These are phyloP conservation scores for Rubus idaeus DNA, from an alignment of 306 rosid genomes.

Conservation along the genomic window DNA sequence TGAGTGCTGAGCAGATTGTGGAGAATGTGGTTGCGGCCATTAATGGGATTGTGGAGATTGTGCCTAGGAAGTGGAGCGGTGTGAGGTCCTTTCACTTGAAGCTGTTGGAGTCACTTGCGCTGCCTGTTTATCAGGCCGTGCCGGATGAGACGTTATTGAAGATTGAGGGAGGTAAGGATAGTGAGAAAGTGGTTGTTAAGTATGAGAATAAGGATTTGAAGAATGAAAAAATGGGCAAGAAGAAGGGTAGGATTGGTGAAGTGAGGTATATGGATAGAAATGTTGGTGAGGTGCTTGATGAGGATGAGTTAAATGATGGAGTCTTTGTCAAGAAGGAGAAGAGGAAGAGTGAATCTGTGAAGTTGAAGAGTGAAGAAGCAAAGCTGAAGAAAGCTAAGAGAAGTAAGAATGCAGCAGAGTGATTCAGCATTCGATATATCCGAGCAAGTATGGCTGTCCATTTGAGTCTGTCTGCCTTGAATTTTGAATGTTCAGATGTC, in stretches of 20 bases:
- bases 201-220: conserved; percentile 15
- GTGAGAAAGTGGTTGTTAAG: neutral
- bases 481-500: conserved; percentile 31
- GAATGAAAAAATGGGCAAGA: conserved; percentile 25
- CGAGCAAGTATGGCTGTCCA: conserved; percentile 16
- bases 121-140: conserved; percentile 63
- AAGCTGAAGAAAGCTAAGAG: conserved; percentile 44
- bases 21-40: conserved; percentile 60
- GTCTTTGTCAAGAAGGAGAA: no score
- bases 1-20: conserved; percentile 51
- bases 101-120: conserved; percentile 62
- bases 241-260: conserved; percentile 73
- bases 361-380: conserved; percentile 27
- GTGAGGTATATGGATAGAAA: conserved; percentile 65
- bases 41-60: conserved; percentile 56
- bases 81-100: conserved; percentile 80
- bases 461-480: conserved; percentile 25
- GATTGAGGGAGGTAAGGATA: conserved; percentile 51
- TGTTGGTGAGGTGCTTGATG: conserved; percentile 27
- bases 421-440: neutral
- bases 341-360: no score
- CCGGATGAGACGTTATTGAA: conserved; percentile 55
- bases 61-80: conserved; percentile 74
- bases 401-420: conserved; percentile 33
- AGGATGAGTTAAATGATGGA: conserved; percentile 1